These are phyloP conservation scores for Serendipita sp. DNA, from an alignment of 768 basidiomycete genomes.

Conservation along the genomic window DNA sequence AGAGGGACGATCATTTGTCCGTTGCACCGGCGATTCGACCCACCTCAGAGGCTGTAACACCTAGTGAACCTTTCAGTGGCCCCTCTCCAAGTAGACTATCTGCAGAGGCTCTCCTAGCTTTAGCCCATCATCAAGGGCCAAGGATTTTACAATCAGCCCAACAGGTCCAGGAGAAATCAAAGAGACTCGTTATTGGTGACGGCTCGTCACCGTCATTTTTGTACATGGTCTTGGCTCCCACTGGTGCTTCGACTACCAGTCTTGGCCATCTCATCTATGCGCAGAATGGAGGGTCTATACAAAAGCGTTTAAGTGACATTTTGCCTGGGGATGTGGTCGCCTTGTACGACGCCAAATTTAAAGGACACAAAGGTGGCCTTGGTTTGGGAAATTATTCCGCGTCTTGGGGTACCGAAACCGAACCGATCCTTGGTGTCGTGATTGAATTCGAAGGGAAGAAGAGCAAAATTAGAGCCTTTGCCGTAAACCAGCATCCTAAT, in stretches of 20 bases:
- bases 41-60: conserved; percentile 10
- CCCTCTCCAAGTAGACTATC: conserved; percentile 23
- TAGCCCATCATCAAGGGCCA: conserved; percentile 62
- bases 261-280: conserved; percentile 61
- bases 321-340: conserved; percentile 74
- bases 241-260: not conserved
- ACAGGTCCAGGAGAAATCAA: conserved; percentile 55
- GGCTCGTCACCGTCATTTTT: conserved; percentile 58
- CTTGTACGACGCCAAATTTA: conserved; percentile 60
- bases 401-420: conserved; percentile 34
- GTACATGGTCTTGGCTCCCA: conserved; percentile 46
- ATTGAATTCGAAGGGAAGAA: conserved; percentile 77
- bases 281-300: conserved; percentile 50
- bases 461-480: conserved; percentile 67
- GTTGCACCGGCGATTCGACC: not conserved
- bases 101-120: conserved; percentile 48
- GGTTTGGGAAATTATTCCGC: conserved; percentile 55
- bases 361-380: conserved; percentile 47
- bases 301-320: conserved; percentile 61
- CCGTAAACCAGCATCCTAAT: conserved; percentile 68
- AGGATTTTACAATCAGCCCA: conserved; percentile 58
- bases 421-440: conserved; percentile 57
- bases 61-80: conserved; percentile 4
- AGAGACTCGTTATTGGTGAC: conserved; percentile 64
- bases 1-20: not conserved